Evolutionary conservation across 495 filamentous ascomycete species (phyloP).

Genomic region (Penicillium verhagenii): DNA sequence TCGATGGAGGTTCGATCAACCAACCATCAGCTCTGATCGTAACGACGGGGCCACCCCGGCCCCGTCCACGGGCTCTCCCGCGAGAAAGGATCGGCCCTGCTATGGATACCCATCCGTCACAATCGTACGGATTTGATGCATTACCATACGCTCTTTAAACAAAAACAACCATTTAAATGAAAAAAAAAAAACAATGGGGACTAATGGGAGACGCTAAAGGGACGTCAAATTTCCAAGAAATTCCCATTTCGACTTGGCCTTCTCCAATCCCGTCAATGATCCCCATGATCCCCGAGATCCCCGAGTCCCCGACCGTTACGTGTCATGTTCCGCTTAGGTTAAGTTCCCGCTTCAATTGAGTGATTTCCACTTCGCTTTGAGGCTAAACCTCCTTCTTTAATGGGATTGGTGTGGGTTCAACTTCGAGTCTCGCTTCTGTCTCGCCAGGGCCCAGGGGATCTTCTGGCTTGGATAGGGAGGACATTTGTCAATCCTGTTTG

Average conservation of each 20-base stretch:
- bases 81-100: constrained; percentile 12
- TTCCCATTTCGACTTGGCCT: neutral
- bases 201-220: no score
- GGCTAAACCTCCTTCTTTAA: neutral
- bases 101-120: neutral
- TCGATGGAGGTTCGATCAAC: constrained; percentile 8
- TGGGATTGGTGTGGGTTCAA: neutral
- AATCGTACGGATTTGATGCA: no score
- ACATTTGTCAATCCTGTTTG: constrained; percentile 3
- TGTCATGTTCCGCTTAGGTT: constrained; percentile 36
- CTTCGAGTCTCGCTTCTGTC: neutral
- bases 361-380: neutral
- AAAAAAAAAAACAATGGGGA: no score
- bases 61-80: constrained; percentile 19
- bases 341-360: constrained; percentile 11
- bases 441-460: neutral
- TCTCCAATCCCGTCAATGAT: neutral
- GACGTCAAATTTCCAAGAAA: no score
- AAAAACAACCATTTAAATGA: no score
- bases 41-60: constrained; percentile 14
- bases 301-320: constrained; percentile 34
- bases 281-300: constrained; percentile 12
- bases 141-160: no score
- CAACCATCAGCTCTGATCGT: constrained; percentile 12
- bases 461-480: neutral